These are phyloP conservation scores for Kwoniella mangroviensis DNA, from an alignment of 768 basidiomycete genomes.

Conservation along the genomic window DNA sequence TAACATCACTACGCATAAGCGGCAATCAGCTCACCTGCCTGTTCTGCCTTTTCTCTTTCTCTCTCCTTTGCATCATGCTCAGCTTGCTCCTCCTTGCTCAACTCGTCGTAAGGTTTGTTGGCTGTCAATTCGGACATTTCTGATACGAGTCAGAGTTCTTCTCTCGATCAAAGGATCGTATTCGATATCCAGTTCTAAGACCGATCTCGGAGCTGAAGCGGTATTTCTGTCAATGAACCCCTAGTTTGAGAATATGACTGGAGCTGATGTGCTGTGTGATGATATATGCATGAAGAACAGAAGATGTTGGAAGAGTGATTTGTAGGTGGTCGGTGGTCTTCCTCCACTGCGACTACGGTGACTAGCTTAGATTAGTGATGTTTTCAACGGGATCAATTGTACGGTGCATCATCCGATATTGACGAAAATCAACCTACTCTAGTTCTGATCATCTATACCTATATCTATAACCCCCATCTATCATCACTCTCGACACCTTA, in stretches of 20 bases:
- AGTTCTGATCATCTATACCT: not conserved
- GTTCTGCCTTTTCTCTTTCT: slow-evolving; percentile 74
- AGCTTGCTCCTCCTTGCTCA: slow-evolving; percentile 77
- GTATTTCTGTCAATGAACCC: too few species aligned
- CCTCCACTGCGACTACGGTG: slow-evolving; percentile 14
- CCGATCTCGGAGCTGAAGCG: too few species aligned
- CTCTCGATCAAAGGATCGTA: not conserved
- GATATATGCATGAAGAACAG: not conserved
- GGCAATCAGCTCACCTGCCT: slow-evolving; percentile 69
- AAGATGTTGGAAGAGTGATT: not conserved
- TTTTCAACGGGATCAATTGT: slow-evolving; percentile 18
- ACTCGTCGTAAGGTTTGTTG: slow-evolving; percentile 67
- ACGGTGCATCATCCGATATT: not conserved
- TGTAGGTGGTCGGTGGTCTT: slow-evolving; percentile 9
- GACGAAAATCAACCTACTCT: not conserved
- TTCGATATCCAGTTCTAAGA: too few species aligned
- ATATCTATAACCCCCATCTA: not conserved
- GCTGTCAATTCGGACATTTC: slow-evolving; percentile 18
- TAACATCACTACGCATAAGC: not conserved
- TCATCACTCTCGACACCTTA: not conserved
- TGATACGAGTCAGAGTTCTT: not conserved
- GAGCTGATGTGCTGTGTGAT: not conserved
- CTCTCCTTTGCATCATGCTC: slow-evolving; percentile 69
- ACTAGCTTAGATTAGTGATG: not conserved
- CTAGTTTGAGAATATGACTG: too few species aligned